These are phyloP conservation scores for Nymphaea colorata DNA, from an alignment of 164 flowering plant species.

Conservation along the genomic window DNA sequence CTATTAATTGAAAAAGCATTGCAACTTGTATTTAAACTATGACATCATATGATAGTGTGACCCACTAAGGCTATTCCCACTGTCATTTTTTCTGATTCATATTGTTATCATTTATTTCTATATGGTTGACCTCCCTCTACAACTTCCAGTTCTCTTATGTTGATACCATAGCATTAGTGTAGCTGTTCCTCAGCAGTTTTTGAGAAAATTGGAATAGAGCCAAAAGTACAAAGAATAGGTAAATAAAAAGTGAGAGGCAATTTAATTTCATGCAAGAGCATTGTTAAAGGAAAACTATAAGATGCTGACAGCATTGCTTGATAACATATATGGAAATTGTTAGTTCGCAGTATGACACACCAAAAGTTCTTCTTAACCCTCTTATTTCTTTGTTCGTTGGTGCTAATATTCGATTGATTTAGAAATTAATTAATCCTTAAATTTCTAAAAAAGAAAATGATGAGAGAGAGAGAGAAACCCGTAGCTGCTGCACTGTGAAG, in stretches of 20 bases:
- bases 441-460: slow-evolving; percentile 78
- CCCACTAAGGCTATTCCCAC: no score
- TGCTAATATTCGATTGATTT: no score
- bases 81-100: no score
- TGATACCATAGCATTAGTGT: no score
- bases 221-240: slow-evolving; percentile 82
- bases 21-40: no score
- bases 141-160: no score
- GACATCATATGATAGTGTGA: no score
- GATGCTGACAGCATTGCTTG: slow-evolving; percentile 82
- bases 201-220: slow-evolving; percentile 82
- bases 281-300: slow-evolving; percentile 80
- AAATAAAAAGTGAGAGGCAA: slow-evolving; percentile 97
- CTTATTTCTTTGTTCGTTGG: no score
- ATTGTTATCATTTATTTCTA: no score
- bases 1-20: no score
- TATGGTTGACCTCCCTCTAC: no score
- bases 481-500: background rate
- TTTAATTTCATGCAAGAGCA: slow-evolving; percentile 65
- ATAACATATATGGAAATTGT: slow-evolving; percentile 87
- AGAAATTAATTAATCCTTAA: no score
- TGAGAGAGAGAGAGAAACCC: slow-evolving; percentile 65
- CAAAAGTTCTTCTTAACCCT: slow-evolving; percentile 31
- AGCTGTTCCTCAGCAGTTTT: slow-evolving; percentile 52
- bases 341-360: slow-evolving; percentile 43